Evolutionary conservation across 2,329 filamentous ascomycete genomes (phyloP).

Genomic region (Pyricularia grisea): DNA sequence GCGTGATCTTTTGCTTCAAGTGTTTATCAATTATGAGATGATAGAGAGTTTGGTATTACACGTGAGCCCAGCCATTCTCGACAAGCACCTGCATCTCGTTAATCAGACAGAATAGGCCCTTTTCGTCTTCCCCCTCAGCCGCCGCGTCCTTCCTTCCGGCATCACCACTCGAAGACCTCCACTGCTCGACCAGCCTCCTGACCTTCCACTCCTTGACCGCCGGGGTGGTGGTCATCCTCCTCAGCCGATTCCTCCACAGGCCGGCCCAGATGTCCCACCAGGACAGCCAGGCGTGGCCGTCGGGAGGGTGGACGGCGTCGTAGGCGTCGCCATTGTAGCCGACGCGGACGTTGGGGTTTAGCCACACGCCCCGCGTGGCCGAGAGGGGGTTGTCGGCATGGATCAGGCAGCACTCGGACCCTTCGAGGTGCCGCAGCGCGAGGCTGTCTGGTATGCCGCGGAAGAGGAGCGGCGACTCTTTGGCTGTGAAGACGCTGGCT

Average conservation of each 20-base stretch:
- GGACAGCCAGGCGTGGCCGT: slow-evolving; percentile 27
- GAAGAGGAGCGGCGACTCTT: slow-evolving; percentile 38
- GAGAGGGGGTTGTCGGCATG: slow-evolving; percentile 60
- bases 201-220: slow-evolving; percentile 28
- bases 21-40: not conserved
- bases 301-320: slow-evolving; percentile 29
- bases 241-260: slow-evolving; percentile 47
- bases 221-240: slow-evolving; percentile 31
- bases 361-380: slow-evolving; percentile 44
- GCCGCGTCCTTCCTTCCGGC: not conserved
- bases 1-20: not conserved
- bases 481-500: not conserved
- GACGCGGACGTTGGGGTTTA: slow-evolving; percentile 63
- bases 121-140: slow-evolving; percentile 18
- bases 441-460: slow-evolving; percentile 56
- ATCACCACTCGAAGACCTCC: slow-evolving; percentile 16
- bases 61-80: slow-evolving; percentile 48
- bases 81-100: slow-evolving; percentile 53
- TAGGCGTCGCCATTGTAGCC: slow-evolving; percentile 51
- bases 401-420: slow-evolving; percentile 71
- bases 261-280: slow-evolving; percentile 38
- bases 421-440: slow-evolving; percentile 55
- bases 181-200: slow-evolving; percentile 28
- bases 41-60: slow-evolving; percentile 21
- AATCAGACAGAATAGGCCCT: slow-evolving; percentile 41